Evolutionary conservation across 2,329 filamentous ascomycete species (phyloP).

Genomic region (Cryphonectria radicalis): DNA sequence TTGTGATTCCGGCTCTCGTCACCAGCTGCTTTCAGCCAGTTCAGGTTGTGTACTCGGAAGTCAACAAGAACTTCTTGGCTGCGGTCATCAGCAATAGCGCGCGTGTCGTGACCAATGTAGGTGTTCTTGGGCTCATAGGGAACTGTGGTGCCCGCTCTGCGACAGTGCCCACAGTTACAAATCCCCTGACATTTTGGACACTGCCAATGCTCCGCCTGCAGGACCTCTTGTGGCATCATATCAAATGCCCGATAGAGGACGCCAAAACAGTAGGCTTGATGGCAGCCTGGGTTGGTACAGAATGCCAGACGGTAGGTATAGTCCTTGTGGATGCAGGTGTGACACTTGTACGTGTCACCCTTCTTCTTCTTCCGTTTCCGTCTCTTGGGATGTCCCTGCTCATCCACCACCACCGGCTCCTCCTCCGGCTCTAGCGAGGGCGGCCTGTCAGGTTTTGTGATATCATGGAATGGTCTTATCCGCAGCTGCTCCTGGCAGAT

Average conservation of each 20-base stretch:
- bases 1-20: slow-evolving; percentile 62
- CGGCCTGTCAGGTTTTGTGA: slow-evolving; percentile 64
- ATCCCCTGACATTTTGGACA: slow-evolving; percentile 86
- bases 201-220: slow-evolving; percentile 82
- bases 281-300: slow-evolving; percentile 73
- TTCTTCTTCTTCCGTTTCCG: slow-evolving; percentile 58
- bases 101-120: slow-evolving; percentile 87
- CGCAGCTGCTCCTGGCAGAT: slow-evolving; percentile 91
- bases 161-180: slow-evolving; percentile 85
- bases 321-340: slow-evolving; percentile 82
- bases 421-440: slow-evolving; percentile 52
- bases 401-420: slow-evolving; percentile 65
- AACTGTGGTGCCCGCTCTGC: slow-evolving; percentile 65
- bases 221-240: slow-evolving; percentile 78
- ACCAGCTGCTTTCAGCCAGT: slow-evolving; percentile 71
- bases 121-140: slow-evolving; percentile 89
- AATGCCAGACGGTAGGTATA: slow-evolving; percentile 83
- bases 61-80: slow-evolving; percentile 91
- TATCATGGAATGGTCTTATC: slow-evolving; percentile 79
- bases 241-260: slow-evolving; percentile 90
- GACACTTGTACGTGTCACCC: slow-evolving; percentile 67
- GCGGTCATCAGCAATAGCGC: slow-evolving; percentile 84
- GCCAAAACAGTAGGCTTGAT: slow-evolving; percentile 87
- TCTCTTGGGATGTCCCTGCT: slow-evolving; percentile 66
- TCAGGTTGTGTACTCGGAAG: slow-evolving; percentile 85